These are phyloP conservation scores for Dissophora globulifera DNA, from an alignment of 192 early-diverging fungal genomes.

Conservation along the genomic window DNA sequence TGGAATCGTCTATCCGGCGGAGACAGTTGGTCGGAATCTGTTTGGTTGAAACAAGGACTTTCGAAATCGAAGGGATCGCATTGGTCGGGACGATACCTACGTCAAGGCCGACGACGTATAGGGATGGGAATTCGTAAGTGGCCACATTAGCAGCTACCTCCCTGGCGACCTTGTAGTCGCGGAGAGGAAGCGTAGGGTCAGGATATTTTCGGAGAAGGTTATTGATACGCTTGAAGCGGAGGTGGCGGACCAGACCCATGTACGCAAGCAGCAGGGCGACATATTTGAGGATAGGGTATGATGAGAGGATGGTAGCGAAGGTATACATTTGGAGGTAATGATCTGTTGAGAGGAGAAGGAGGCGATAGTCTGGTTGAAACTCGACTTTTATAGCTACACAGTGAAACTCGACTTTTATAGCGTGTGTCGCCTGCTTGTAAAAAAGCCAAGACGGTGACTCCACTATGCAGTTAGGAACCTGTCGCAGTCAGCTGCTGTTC, in stretches of 20 bases:
- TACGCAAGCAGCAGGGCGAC: slow-evolving; percentile 12
- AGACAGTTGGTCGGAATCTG: slow-evolving; percentile 32
- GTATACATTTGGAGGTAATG: too few species aligned
- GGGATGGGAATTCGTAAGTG: slow-evolving; percentile 52
- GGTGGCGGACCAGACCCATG: slow-evolving; percentile 41
- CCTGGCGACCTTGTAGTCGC: slow-evolving; percentile 27
- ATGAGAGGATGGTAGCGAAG: too few species aligned
- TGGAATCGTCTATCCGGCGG: slow-evolving; percentile 52
- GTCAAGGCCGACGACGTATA: slow-evolving; percentile 30
- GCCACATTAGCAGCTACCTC: slow-evolving; percentile 26
- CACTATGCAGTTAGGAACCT: slow-evolving; percentile 23
- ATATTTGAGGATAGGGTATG: background rate
- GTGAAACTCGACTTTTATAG: too few species aligned
- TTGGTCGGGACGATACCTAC: slow-evolving; percentile 60
- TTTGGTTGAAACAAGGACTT: slow-evolving; percentile 36
- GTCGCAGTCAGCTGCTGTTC: slow-evolving; percentile 17
- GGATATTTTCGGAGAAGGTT: slow-evolving; percentile 47
- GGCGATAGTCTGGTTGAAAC: too few species aligned
- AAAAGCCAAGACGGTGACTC: too few species aligned
- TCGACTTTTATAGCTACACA: too few species aligned
- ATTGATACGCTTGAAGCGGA: slow-evolving; percentile 48
- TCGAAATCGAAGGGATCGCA: slow-evolving; percentile 32
- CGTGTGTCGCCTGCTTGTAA: too few species aligned
- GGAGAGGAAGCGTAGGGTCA: slow-evolving; percentile 49
- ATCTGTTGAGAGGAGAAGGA: too few species aligned